Evolutionary conservation across 2,329 filamentous ascomycete species (phyloP).

Genomic region (Fusarium torreyae): DNA sequence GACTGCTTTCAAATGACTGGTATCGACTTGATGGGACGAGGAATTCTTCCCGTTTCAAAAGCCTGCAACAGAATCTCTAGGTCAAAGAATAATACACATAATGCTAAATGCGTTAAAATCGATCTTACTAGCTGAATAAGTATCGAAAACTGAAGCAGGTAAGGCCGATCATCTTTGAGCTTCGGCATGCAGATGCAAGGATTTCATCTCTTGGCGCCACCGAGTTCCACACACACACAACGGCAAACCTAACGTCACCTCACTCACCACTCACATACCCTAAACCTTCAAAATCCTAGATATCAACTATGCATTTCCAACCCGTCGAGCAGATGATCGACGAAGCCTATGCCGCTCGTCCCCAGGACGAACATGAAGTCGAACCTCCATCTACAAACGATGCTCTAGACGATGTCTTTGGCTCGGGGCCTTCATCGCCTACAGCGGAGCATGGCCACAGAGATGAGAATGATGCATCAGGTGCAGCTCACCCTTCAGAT

Average conservation of each 20-base stretch:
- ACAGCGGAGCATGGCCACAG: conserved; percentile 27
- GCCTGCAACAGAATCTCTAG: background rate
- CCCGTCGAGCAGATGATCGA: conserved; percentile 51
- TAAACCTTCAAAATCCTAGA: conserved; percentile 19
- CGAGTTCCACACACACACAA: conserved; percentile 24
- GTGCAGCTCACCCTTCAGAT: conserved; percentile 69
- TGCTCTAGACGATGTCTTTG: conserved; percentile 58
- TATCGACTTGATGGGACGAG: too few relatives aligned
- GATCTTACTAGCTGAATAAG: background rate
- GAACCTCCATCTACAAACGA: conserved; percentile 40
- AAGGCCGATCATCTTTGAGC: background rate
- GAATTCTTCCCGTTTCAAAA: too few relatives aligned
- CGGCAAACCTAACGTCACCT: conserved; percentile 1
- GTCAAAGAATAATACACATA: too few relatives aligned
- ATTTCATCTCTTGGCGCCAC: conserved; percentile 21
- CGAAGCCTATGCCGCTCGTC: conserved; percentile 47
- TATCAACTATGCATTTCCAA: conserved; percentile 54
- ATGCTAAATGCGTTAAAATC: background rate
- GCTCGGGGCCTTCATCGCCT: conserved; percentile 47
- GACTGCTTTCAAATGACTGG: background rate
- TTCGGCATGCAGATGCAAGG: conserved; percentile 19
- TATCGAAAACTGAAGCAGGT: background rate
- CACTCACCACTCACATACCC: conserved; percentile 17
- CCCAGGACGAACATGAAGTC: conserved; percentile 31
- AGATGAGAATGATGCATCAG: conserved; percentile 5